These are phyloP conservation scores for Candida parachauliodes DNA, from an alignment of 805 yeast genomes.

Conservation along the genomic window DNA sequence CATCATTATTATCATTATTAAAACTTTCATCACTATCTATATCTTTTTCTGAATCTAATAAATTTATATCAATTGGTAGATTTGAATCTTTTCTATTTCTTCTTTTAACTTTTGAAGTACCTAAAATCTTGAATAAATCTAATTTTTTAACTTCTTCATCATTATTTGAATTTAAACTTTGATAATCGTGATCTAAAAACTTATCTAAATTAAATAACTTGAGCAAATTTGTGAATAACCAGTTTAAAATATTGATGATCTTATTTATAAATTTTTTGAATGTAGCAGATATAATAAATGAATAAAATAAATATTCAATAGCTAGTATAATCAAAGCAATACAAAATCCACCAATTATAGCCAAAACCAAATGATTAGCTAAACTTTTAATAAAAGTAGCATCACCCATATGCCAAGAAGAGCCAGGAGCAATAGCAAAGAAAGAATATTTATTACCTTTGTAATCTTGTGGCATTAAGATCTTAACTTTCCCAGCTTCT, in stretches of 20 bases:
- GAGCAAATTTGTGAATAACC: neutral
- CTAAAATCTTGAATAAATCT: neutral
- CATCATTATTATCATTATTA: slow-evolving; percentile 4
- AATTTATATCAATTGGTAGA: slow-evolving; percentile 35
- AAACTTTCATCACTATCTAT: neutral
- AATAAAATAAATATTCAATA: slow-evolving; percentile 39
- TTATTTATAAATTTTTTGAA: slow-evolving; percentile 22
- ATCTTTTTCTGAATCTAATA: slow-evolving; percentile 10
- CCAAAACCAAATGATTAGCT: slow-evolving; percentile 69
- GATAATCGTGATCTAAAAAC: neutral
- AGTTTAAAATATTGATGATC: neutral
- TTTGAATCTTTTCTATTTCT: slow-evolving; percentile 56
- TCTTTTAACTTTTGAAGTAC: slow-evolving; percentile 18
- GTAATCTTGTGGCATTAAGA: slow-evolving; percentile 71
- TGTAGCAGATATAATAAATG: slow-evolving; percentile 27
- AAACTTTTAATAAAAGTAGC: slow-evolving; percentile 72
- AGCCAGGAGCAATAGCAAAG: slow-evolving; percentile 74
- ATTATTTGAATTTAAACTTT: neutral
- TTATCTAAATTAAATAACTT: slow-evolving; percentile 8
- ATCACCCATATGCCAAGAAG: slow-evolving; percentile 91
- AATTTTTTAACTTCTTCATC: slow-evolving; percentile 2
- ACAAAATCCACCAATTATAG: slow-evolving; percentile 67
- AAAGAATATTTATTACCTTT: slow-evolving; percentile 59
- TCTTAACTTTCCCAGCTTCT: slow-evolving; percentile 60
- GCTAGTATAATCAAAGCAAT: slow-evolving; percentile 43